Base-by-base conservation (phyloP, 139 green algal genomes). In the Closterium sp. region DNA sequence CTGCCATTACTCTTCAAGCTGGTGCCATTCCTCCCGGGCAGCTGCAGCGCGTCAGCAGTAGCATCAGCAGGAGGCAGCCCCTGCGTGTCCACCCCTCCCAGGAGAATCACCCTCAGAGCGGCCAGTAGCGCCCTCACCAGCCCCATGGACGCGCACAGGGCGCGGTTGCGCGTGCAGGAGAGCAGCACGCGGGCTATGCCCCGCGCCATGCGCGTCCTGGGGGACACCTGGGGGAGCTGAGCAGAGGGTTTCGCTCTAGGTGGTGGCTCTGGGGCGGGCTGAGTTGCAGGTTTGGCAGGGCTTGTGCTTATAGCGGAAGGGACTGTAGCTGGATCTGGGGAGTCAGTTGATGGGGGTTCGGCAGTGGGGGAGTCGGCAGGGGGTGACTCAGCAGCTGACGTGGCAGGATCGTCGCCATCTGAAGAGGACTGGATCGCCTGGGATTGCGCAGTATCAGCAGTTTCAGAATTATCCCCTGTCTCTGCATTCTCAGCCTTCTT, bases 101-200 rank as follows among this genome's bases (percentile, higher is more conserved):
- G n/a, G 21, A 92, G 38, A 31, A 93, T 84, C 84, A 86, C 84
- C 9, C 85, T 28, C 28, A 32, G n/a, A 24, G 91, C 86, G 27
- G 19, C 34, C 38, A 93, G 62, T 38, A 93, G 88, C n/a, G 27
- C 29, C 10, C 21, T 22, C 32, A 93, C 50, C 0, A 93, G 34
- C 9, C 91, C 91, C 88, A 88, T 32, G 10, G 29, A 89, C 30
- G 86, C 19, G 70, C 91, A 93, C 31, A 91, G 86, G 86, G 86
- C 91, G 32, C 91, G 91, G 88, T 93, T 93, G 19, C 86, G 50
- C 27, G 31, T 91, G 88, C 91, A 93, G 85, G 86, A 38, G 9
- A 38, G n/a, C 28, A 93, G 91, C 29, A 87, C 86, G 30, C 19
- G 32, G 24, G 32, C 86, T 11, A 93, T 70, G 29, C 62, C 91